Conservation (phyloP, 305 asterid genomes). For the Caryopteris hybrid region DNA sequence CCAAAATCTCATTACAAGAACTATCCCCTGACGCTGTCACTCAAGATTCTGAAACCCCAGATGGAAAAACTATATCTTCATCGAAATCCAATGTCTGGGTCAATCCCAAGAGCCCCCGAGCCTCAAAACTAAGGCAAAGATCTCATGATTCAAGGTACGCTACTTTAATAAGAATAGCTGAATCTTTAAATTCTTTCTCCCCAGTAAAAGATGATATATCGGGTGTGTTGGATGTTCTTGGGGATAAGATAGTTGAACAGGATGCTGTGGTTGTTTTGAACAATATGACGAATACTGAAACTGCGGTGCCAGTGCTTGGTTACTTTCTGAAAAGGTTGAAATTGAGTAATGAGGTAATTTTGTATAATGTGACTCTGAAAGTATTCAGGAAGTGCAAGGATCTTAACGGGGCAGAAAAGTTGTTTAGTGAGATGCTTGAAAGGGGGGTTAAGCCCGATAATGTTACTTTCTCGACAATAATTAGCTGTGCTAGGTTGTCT, state of each 20-base stretch:
- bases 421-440: slow-evolving; percentile 67
- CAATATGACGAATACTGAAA: slow-evolving; percentile 61
- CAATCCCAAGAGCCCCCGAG: slow-evolving; percentile 73
- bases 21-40: slow-evolving; percentile 14
- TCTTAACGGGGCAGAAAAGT: slow-evolving; percentile 45
- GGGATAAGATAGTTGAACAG: slow-evolving; percentile 43
- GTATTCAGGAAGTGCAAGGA: slow-evolving; percentile 63
- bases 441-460: slow-evolving; percentile 80
- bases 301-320: slow-evolving; percentile 45
- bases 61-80: slow-evolving; percentile 23
- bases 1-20: slow-evolving; percentile 48
- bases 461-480: slow-evolving; percentile 75
- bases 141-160: slow-evolving; percentile 64
- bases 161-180: slow-evolving; percentile 47
- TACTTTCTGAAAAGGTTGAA: slow-evolving; percentile 43
- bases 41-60: slow-evolving; percentile 28
- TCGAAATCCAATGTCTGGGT: slow-evolving; percentile 65
- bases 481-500: slow-evolving; percentile 79
- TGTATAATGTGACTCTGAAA: slow-evolving; percentile 82
- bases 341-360: slow-evolving; percentile 38
- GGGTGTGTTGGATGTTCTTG: slow-evolving; percentile 33
- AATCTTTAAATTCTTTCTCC: slow-evolving; percentile 50
- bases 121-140: slow-evolving; percentile 43
- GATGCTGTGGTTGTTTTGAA: slow-evolving; percentile 72
- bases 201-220: slow-evolving; percentile 40